Evolutionary conservation across 441 rosid genomes (phyloP).

Genomic region (Erysimum pusillum): DNA sequence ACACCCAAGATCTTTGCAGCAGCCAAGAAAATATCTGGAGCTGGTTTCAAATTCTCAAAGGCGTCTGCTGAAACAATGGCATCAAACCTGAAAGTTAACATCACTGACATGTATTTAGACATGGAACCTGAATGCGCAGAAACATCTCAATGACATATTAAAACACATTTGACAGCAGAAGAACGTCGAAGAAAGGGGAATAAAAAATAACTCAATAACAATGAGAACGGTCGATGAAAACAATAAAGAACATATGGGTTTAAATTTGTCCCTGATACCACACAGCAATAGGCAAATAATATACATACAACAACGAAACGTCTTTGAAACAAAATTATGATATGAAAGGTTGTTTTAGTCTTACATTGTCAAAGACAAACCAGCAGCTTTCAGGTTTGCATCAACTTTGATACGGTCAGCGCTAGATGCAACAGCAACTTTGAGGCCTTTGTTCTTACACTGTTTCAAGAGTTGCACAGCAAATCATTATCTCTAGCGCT

Average conservation of each 20-base stretch:
- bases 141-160: background rate
- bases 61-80: conserved; percentile 98
- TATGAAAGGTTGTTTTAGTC: conserved; percentile 32
- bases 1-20: conserved; percentile 90
- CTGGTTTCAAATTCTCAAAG: conserved; percentile 95
- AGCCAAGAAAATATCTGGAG: conserved; percentile 96
- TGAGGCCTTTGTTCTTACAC: conserved; percentile 93
- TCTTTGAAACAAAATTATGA: background rate
- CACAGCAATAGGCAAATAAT: background rate
- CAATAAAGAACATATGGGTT: background rate
- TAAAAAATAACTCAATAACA: background rate
- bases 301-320: background rate
- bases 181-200: background rate
- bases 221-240: background rate
- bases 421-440: conserved; percentile 97
- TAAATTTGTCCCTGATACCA: conserved; percentile 1
- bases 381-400: conserved; percentile 95
- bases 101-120: conserved; percentile 37
- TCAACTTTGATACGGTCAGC: conserved; percentile 98
- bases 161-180: background rate
- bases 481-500: background rate
- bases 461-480: conserved; percentile 42
- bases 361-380: conserved; percentile 77
- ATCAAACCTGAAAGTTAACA: conserved; percentile 76
- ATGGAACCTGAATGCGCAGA: background rate